phyloP scores from a whole-genome alignment of 139 green algal species.

The Coccomyxa sp. region DNA sequence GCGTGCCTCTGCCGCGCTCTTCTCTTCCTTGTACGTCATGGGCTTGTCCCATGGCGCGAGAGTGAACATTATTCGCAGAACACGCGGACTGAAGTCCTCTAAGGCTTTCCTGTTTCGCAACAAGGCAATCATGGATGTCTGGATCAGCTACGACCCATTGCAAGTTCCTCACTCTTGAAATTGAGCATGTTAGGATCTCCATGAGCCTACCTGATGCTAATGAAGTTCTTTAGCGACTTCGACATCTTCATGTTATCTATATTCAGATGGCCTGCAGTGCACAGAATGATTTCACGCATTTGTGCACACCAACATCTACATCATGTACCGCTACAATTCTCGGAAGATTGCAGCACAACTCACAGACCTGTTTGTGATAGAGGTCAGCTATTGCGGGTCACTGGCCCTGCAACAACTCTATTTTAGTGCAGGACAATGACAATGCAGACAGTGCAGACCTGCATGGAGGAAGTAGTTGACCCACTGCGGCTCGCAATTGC shows the following conservation, averaged over 20 bases:
- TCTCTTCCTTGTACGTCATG: slow-evolving; percentile 49
- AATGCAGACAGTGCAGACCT: slow-evolving; percentile 69
- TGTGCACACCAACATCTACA: slow-evolving; percentile 32
- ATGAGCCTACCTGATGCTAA: slow-evolving; percentile 80
- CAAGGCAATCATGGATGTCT: neutral
- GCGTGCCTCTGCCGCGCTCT: neutral
- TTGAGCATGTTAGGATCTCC: neutral
- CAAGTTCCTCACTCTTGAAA: neutral
- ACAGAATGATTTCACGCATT: slow-evolving; percentile 99
- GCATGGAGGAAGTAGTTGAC: slow-evolving; percentile 86
- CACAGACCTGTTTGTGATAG: neutral
- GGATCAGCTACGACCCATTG: neutral
- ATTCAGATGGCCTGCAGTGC: slow-evolving; percentile 88
- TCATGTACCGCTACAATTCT: no score
- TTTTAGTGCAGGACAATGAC: neutral
- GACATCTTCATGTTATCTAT: slow-evolving; percentile 99
- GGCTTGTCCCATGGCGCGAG: slow-evolving; percentile 85
- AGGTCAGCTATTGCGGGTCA: neutral
- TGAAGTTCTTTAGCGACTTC: slow-evolving; percentile 99
- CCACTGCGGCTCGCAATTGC: slow-evolving; percentile 74
- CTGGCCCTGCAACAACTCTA: neutral
- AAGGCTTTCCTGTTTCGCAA: slow-evolving; percentile 67
- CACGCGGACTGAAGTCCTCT: slow-evolving; percentile 63
- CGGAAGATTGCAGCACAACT: neutral
- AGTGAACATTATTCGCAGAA: slow-evolving; percentile 94